Conservation (phyloP, 768 basidiomycete species). For the Phlebiopsis gigantea region DNA sequence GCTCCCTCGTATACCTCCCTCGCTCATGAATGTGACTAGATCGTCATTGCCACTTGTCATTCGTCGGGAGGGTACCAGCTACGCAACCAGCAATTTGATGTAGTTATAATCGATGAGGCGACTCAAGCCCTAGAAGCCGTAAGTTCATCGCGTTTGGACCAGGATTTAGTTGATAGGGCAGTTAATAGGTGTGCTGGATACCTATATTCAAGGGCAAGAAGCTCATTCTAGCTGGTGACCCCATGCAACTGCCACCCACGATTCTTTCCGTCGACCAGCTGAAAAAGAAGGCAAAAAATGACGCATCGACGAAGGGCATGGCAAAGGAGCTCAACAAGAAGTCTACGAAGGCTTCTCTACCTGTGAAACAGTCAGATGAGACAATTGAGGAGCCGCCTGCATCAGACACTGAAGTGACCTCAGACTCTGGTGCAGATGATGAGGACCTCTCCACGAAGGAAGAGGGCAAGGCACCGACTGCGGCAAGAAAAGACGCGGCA, state of each 20-base stretch:
- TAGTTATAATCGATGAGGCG: slow-evolving; percentile 95
- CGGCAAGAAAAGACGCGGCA: not conserved
- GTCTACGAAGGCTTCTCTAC: not conserved
- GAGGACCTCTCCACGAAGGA: slow-evolving; percentile 4
- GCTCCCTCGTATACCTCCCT: not conserved
- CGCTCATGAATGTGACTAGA: slow-evolving; percentile 31
- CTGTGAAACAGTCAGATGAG: not conserved
- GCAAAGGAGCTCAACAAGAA: not conserved
- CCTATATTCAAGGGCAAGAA: slow-evolving; percentile 92
- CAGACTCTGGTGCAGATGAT: slow-evolving; percentile 1
- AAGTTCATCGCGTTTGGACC: slow-evolving; percentile 18
- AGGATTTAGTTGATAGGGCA: not conserved
- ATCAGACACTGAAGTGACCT: not conserved
- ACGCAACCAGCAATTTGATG: slow-evolving; percentile 75
- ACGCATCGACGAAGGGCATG: not conserved
- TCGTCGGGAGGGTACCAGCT: slow-evolving; percentile 85
- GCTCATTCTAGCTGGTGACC: slow-evolving; percentile 88
- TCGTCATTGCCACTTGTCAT: slow-evolving; percentile 93
- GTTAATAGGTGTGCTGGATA: slow-evolving; percentile 80
- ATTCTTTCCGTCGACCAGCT: slow-evolving; percentile 61
- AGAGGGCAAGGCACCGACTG: not conserved
- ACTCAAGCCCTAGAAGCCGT: slow-evolving; percentile 96
- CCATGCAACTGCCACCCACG: slow-evolving; percentile 93
- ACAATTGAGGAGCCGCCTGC: not conserved
- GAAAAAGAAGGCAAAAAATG: slow-evolving; percentile 27